Evolutionary conservation across 805 yeast genomes (phyloP).

Genomic region (Ogataea ramenticola): DNA sequence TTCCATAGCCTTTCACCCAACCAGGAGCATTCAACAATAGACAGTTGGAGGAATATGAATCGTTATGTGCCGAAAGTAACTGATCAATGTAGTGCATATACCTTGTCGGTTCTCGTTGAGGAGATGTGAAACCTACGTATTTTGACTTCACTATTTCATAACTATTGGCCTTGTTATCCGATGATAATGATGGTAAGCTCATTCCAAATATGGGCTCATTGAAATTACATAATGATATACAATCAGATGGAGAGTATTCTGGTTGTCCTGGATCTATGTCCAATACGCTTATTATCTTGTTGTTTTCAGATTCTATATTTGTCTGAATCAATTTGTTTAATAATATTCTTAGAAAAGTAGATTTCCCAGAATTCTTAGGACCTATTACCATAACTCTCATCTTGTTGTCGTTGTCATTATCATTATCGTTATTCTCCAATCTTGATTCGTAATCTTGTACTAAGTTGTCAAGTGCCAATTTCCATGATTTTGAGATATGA

Average conservation of each 20-base stretch:
- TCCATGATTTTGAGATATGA: slow-evolving; percentile 21
- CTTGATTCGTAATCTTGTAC: slow-evolving; percentile 8
- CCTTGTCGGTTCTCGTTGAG: slow-evolving; percentile 55
- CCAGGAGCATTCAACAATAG: slow-evolving; percentile 79
- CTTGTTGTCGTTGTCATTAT: neutral
- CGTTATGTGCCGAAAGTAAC: slow-evolving; percentile 25
- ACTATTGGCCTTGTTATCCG: neutral
- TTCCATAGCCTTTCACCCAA: slow-evolving; percentile 86
- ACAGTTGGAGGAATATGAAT: slow-evolving; percentile 21
- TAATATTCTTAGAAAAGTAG: slow-evolving; percentile 55
- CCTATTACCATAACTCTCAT: slow-evolving; percentile 42
- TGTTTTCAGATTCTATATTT: slow-evolving; percentile 7
- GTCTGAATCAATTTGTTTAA: slow-evolving; percentile 37
- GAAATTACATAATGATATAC: slow-evolving; percentile 47
- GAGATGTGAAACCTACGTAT: slow-evolving; percentile 61
- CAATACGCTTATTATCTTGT: slow-evolving; percentile 36
- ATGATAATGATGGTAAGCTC: slow-evolving; percentile 4
- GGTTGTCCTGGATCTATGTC: slow-evolving; percentile 92
- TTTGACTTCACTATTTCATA: neutral
- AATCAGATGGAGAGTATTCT: slow-evolving; percentile 66
- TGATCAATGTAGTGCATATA: slow-evolving; percentile 39
- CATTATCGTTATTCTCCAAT: slow-evolving; percentile 1
- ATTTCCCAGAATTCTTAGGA: slow-evolving; percentile 75
- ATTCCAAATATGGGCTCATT: slow-evolving; percentile 31
- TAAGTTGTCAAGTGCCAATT: slow-evolving; percentile 8